These are phyloP conservation scores for Harringtonia aguacate DNA, from an alignment of 2,329 filamentous ascomycete species.

Conservation along the genomic window DNA sequence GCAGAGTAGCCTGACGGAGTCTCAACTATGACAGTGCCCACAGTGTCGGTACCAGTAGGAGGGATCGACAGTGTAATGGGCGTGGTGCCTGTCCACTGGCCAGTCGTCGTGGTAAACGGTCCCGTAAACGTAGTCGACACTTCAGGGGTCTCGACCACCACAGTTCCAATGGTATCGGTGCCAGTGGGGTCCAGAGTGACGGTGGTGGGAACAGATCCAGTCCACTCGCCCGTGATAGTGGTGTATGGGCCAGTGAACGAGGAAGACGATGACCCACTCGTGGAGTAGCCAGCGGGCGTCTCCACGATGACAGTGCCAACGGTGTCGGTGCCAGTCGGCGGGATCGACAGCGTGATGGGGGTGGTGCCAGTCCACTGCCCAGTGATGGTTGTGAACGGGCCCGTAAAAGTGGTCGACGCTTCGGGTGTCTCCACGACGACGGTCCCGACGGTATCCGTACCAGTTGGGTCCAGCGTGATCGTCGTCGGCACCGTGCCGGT, in stretches of 20 bases:
- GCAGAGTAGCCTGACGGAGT: too few relatives aligned
- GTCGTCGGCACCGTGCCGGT: not conserved
- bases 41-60: not conserved
- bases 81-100: not conserved
- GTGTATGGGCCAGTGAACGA: conserved; percentile 7
- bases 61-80: not conserved
- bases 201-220: not conserved
- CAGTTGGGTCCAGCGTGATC: not conserved
- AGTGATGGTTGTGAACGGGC: conserved; percentile 5
- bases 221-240: not conserved
- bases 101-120: too few relatives aligned
- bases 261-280: not conserved
- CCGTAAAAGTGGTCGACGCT: not conserved
- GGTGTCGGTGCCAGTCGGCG: conserved; percentile 39
- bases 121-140: too few relatives aligned
- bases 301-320: conserved; percentile 14
- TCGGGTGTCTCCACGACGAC: conserved; percentile 1
- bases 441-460: not conserved
- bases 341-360: not conserved
- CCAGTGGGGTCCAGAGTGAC: conserved; percentile 3
- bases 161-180: not conserved
- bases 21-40: conserved; percentile 4
- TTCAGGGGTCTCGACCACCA: not conserved
- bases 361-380: not conserved
- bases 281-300: too few relatives aligned